Evolutionary conservation across 192 early-diverging fungal species (phyloP).

Genomic region (Coemansia sp.): DNA sequence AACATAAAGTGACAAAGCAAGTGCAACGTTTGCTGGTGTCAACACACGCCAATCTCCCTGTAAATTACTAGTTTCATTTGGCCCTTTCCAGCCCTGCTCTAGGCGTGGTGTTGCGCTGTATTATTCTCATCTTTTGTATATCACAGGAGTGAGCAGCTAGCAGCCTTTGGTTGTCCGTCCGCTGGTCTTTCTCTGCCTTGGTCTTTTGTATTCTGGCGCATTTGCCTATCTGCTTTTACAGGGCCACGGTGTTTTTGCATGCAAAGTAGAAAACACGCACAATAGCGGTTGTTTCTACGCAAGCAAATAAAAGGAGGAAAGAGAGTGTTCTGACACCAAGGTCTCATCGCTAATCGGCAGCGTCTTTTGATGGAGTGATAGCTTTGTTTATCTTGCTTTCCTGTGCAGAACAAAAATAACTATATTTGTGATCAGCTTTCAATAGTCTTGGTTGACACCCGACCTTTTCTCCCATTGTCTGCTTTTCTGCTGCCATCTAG

Average conservation of each 20-base stretch:
- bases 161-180: not conserved
- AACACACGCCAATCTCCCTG: not conserved
- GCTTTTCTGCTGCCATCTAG: not conserved
- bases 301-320: not conserved
- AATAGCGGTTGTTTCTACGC: constrained; percentile 13
- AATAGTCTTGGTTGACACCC: constrained; percentile 9
- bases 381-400: not conserved
- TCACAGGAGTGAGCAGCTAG: not conserved
- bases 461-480: constrained; percentile 1
- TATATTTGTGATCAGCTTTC: constrained; percentile 4
- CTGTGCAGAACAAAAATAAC: not conserved
- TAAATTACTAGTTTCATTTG: not conserved
- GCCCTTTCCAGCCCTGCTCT: not conserved
- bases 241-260: constrained; percentile 4
- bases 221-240: not conserved
- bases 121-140: not conserved
- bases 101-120: not conserved
- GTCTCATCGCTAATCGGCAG: not conserved
- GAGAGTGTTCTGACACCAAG: not conserved
- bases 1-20: constrained; percentile 6
- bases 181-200: not conserved
- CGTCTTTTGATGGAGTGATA: not conserved
- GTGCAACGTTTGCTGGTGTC: not conserved
- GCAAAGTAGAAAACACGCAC: constrained; percentile 9
- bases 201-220: not conserved